phyloP scores from a whole-genome alignment of 2,329 filamentous ascomycete species.

The Penicillium rolfsii region DNA sequence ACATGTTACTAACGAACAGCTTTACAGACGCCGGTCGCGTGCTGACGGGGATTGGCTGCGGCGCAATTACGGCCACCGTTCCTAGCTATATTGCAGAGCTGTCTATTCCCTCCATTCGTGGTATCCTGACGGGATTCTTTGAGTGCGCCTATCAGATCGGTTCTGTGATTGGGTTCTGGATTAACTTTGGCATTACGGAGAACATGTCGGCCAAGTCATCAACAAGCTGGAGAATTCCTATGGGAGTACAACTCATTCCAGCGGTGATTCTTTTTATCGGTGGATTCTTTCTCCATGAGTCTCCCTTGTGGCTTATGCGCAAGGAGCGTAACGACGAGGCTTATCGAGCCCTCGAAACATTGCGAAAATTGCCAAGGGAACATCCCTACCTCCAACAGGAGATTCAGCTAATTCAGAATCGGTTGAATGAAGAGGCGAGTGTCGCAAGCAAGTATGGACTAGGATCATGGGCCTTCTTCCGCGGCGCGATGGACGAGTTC shows the following conservation, averaged over 20 bases:
- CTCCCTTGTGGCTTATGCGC: conserved; percentile 36
- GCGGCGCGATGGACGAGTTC: conserved; percentile 27
- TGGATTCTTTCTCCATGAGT: conserved; percentile 36
- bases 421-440: conserved; percentile 14
- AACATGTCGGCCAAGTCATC: conserved; percentile 28
- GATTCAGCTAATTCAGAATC: conserved; percentile 18
- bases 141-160: conserved; percentile 40
- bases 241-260: conserved; percentile 40
- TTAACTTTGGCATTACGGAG: conserved; percentile 40
- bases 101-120: conserved; percentile 39
- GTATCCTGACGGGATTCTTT: conserved; percentile 39
- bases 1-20: background rate
- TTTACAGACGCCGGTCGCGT: conserved; percentile 40
- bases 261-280: conserved; percentile 35
- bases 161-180: conserved; percentile 42
- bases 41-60: conserved; percentile 39
- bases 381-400: conserved; percentile 17
- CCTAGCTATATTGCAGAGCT: conserved; percentile 43
- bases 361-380: conserved; percentile 19
- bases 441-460: conserved; percentile 24
- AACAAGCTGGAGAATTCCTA: conserved; percentile 28
- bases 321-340: conserved; percentile 18
- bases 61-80: conserved; percentile 36
- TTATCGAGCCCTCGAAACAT: conserved; percentile 6
- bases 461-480: conserved; percentile 30